These are phyloP conservation scores for Exophiala aquamarina DNA, from an alignment of 2,329 filamentous ascomycete species.

Conservation along the genomic window DNA sequence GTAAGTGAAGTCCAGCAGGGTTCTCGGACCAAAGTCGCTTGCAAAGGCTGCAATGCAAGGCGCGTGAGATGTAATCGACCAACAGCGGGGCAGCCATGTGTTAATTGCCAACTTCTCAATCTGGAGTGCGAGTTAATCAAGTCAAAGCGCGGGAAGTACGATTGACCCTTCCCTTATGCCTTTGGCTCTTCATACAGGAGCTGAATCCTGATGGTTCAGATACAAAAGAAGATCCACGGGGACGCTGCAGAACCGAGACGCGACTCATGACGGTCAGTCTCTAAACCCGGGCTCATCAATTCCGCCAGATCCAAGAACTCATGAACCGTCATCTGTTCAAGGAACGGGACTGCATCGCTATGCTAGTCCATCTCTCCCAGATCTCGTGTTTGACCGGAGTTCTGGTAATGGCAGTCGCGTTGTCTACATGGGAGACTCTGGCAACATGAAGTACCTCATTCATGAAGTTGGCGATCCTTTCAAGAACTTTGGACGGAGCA, in stretches of 20 bases:
- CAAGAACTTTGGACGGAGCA: slow-evolving; percentile 9
- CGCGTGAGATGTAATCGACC: slow-evolving; percentile 26
- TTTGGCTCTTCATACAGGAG: neutral
- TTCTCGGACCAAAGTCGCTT: slow-evolving; percentile 20
- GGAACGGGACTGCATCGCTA: neutral
- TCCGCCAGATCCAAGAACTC: neutral
- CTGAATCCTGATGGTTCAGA: neutral
- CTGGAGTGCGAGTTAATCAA: slow-evolving; percentile 18
- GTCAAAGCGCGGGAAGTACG: slow-evolving; percentile 25
- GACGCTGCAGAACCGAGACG: neutral
- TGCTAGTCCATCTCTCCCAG: slow-evolving; percentile 16
- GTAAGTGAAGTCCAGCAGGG: neutral
- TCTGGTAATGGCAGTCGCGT: slow-evolving; percentile 2
- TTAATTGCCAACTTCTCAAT: slow-evolving; percentile 16
- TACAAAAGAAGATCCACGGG: neutral
- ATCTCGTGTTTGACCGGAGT: slow-evolving; percentile 7
- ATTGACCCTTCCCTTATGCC: neutral
- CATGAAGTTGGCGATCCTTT: slow-evolving; percentile 30
- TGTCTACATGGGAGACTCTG: slow-evolving; percentile 28
- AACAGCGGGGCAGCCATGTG: slow-evolving; percentile 13
- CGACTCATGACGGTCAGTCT: neutral
- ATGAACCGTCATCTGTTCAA: neutral
- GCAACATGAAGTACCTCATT: slow-evolving; percentile 30
- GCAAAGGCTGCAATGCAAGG: slow-evolving; percentile 19
- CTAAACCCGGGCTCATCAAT: neutral